Evolutionary conservation across 139 green algal genomes (phyloP), one percentile per base, ranked within the genome.

Genomic region (Spirogloea muscicola): DNA sequence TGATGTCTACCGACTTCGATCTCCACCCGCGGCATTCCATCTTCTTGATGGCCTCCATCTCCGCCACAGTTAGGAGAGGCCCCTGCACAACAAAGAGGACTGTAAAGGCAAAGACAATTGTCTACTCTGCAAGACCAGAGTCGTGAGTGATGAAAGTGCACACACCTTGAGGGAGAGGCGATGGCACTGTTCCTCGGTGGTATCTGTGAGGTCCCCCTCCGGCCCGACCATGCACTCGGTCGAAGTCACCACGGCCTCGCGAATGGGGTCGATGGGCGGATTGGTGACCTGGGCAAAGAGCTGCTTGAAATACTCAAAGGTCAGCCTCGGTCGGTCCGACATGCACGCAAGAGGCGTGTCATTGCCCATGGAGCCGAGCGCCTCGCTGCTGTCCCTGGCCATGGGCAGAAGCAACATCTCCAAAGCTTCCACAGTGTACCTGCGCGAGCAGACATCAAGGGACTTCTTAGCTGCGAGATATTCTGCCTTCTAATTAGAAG

Each of bases 271-370:
- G 58, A 97, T 96, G 58, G 93, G 90, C 1, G 93, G 93, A 84
- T 97, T 97, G 61, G 93, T 97, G 59, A 97, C 93, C 88, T 96
- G 91, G 7, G 93, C 93, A 71, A 97, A 97, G 1, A 96, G 84
- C 89, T 97, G 90, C 86, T 97, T 97, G 85, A 97, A 97, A 85
- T 97, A 97, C 82, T 98, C 93, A 55, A 86, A 92, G 18, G 89
- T 79, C 76, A 92, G 84, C 82, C 91, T 92, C 21, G 90, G 88
- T 27, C 89, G 79, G 33, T 88, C 52, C 51, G 74, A 90, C 58
- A 98, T 90, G 40, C 82, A 87, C 0, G 93, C 90, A 74, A 97
- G 86, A 1, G 93, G 86, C 0, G 92, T 86, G 75, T 97, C 93
- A 64, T 97, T 97, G 68, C 93, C 93, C 93, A 97, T 97, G 36